Base-by-base conservation (phyloP, 1,284 basidiomycete species). In the Lignosus rhinocerotis region DNA sequence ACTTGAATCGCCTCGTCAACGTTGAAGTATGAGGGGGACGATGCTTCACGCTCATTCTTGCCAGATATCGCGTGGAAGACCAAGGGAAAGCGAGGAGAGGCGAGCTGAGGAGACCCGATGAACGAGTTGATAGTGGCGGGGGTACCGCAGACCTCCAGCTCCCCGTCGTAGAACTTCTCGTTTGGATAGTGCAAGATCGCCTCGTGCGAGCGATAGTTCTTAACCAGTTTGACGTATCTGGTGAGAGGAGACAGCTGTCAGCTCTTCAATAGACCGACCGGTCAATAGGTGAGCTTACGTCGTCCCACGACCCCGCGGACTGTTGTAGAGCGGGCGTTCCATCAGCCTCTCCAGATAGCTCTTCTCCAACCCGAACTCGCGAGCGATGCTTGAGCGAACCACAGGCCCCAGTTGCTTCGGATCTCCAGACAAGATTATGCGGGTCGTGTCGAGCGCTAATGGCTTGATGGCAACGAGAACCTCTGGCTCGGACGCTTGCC, bases 401-500 rank as follows among this genome's bases (percentile, higher is more conserved):
- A 84, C 76, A 0, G 84, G 85, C 0, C 84, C 83, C 10, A 86
- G 72, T 63, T 87, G 84, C 69, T 80, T 79, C 30, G 80, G 79
- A 70, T 86, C 84, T 0, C 85, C 85, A 3, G 82, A 80, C 30
- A 86, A 69, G 11, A 86, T 70, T 14, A 86, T 67, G 53, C 80
- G 81, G 7, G 58, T 84, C 3, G 69, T 60, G 11, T 67, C 57
- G 43, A 73, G 69, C 0, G 78, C 78, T 47, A 81, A 70, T 6
- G 76, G 78, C 72, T 80, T 80, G 63, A 86, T 76, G 0, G 82
- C 74, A 1, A 83, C 74, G 74, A 85, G 80, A 10, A 76, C 71
- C 60, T 86, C 83, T 0, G 83, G 81, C 62, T 87, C 85, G 16
- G 77, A 80, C 1, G 84, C 84, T 63, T 88, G 85, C 0, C 83